A percentile compares a stretch with the other conserved stretches of the same genome.
These are phyloP conservation scores for Ceratobasidium sp. DNA, from an alignment of 1,284 basidiomycete species.

Conservation along the genomic window DNA sequence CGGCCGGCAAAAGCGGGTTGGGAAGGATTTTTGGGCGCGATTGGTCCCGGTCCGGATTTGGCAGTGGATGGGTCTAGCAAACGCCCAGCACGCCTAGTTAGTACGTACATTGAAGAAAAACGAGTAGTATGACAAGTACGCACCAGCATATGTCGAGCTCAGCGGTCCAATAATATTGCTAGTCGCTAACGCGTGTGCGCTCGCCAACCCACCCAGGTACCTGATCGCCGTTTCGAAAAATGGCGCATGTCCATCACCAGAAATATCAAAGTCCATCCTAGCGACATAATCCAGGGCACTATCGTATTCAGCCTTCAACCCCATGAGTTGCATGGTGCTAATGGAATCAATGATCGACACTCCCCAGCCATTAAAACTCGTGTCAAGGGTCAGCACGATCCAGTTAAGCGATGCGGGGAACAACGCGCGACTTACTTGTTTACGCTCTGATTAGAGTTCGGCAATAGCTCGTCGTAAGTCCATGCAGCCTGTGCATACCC, in stretches of 20 bases:
- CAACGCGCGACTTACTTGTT: conserved; percentile 65
- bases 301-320: conserved; percentile 80
- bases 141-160: conserved; percentile 25
- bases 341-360: conserved; percentile 85
- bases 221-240: conserved; percentile 91
- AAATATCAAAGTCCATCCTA: conserved; percentile 70
- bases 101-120: conserved; percentile 11
- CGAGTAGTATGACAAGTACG: neutral
- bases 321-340: conserved; percentile 91
- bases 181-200: conserved; percentile 80
- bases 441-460: conserved; percentile 62
- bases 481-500: conserved; percentile 71
- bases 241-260: conserved; percentile 62
- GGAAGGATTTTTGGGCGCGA: neutral
- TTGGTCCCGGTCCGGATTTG: conserved; percentile 15
- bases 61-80: neutral
- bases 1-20: conserved; percentile 19
- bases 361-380: conserved; percentile 89
- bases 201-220: conserved; percentile 86
- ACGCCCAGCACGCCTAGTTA: neutral
- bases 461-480: conserved; percentile 72
- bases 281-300: conserved; percentile 79
- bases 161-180: conserved; percentile 23
- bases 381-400: neutral
- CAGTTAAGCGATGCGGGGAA: neutral